These are phyloP conservation scores for Metschnikowia orientalis DNA, from an alignment of 805 yeast species.

Conservation along the genomic window DNA sequence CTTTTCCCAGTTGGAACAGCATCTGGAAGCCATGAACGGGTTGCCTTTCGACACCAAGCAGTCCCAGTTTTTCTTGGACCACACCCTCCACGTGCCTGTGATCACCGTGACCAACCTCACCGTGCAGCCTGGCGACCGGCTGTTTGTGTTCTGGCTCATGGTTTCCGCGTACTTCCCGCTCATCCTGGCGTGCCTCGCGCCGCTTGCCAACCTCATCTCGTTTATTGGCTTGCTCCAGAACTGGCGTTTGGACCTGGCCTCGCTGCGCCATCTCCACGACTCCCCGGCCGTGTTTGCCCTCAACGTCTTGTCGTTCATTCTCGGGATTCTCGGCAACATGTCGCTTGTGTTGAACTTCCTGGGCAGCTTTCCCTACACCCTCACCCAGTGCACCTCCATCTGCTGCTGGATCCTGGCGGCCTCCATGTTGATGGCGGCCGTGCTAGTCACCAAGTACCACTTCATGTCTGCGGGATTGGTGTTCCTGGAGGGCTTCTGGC, in stretches of 20 bases:
- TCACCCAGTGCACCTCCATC: conserved; percentile 60
- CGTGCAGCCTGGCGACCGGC: conserved; percentile 35
- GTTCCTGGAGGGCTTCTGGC: conserved; percentile 70
- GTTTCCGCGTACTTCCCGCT: conserved; percentile 70
- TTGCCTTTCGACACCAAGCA: conserved; percentile 7
- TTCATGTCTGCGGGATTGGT: conserved; percentile 1
- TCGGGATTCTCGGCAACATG: conserved; percentile 66
- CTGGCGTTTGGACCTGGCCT: conserved; percentile 47
- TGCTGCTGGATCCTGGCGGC: conserved; percentile 62
- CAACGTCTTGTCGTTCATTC: conserved; percentile 57
- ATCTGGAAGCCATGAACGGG: neutral
- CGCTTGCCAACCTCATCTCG: conserved; percentile 70
- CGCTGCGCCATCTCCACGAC: conserved; percentile 28
- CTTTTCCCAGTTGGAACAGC: conserved; percentile 4
- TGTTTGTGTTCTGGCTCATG: conserved; percentile 54
- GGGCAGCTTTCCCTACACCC: conserved; percentile 50
- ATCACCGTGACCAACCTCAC: conserved; percentile 26
- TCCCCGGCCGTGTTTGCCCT: conserved; percentile 38
- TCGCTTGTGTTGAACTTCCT: conserved; percentile 70
- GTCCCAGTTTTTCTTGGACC: conserved; percentile 22
- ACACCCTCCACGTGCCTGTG: conserved; percentile 32
- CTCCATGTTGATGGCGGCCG: conserved; percentile 45
- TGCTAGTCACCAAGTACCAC: conserved; percentile 33
- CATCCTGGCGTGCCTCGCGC: conserved; percentile 73
- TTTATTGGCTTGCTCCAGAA: conserved; percentile 64